Evolutionary conservation across 768 basidiomycete species (phyloP).

Genomic region (Suillus hirtellus): DNA sequence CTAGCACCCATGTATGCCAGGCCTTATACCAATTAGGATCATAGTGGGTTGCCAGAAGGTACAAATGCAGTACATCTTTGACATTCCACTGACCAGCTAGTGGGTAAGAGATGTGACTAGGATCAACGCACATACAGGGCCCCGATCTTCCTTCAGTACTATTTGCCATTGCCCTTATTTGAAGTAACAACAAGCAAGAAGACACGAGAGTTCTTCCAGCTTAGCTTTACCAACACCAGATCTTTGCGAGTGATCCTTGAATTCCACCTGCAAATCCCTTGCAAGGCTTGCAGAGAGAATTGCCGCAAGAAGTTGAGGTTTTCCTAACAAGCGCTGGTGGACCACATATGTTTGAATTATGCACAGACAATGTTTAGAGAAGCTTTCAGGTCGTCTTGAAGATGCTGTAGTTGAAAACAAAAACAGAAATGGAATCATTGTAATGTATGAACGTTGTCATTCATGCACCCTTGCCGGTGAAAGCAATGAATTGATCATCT

Average conservation of each 20-base stretch:
- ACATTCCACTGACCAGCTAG: conserved; percentile 61
- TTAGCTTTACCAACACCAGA: conserved; percentile 57
- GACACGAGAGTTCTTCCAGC: conserved; percentile 68
- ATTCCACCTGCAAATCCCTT: conserved; percentile 68
- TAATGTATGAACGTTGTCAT: background rate
- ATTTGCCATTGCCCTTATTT: conserved; percentile 96
- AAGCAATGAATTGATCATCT: conserved; percentile 91
- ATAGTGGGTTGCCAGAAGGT: conserved; percentile 84
- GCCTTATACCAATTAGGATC: conserved; percentile 99
- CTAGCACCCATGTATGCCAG: conserved; percentile 98
- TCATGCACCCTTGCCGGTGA: conserved; percentile 64
- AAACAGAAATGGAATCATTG: background rate
- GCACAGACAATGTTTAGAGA: conserved; percentile 77
- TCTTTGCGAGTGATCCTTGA: conserved; percentile 50
- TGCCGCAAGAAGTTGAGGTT: conserved; percentile 80
- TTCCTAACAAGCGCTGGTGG: conserved; percentile 72
- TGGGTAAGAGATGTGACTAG: conserved; percentile 15
- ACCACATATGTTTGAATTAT: conserved; percentile 96
- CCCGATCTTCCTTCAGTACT: conserved; percentile 76
- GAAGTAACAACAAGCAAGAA: conserved; percentile 94
- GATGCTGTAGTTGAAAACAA: conserved; percentile 39
- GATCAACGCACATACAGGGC: conserved; percentile 50
- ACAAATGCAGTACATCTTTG: conserved; percentile 80
- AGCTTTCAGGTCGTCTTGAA: conserved; percentile 65
- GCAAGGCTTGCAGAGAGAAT: conserved; percentile 73